Percentiles rank a stretch among this genome's conserved stretches.
These are phyloP conservation scores for Chytriomyces confervae DNA, from an alignment of 192 early-diverging fungal genomes.

Conservation along the genomic window DNA sequence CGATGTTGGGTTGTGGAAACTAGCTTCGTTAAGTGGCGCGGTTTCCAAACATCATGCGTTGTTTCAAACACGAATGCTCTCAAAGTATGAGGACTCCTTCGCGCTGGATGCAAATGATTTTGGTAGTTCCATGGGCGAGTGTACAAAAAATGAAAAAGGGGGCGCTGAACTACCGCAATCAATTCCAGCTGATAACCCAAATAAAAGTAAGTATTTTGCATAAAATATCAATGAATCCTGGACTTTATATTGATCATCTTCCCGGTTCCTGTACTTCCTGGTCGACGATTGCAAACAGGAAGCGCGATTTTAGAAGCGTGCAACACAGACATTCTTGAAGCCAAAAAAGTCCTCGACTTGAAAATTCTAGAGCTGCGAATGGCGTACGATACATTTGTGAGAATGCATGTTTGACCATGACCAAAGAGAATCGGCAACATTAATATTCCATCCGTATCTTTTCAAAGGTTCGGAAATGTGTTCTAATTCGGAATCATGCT, in stretches of 20 bases:
- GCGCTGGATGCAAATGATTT: too few species aligned
- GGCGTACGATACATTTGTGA: constrained; percentile 4
- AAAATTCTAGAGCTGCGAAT: background rate
- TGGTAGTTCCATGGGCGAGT: too few species aligned
- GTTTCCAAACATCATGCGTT: too few species aligned
- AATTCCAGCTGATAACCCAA: background rate
- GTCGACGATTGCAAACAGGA: too few species aligned
- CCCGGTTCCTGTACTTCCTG: too few species aligned
- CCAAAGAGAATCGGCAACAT: too few species aligned
- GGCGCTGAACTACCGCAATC: background rate
- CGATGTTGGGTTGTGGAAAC: too few species aligned
- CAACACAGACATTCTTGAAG: background rate
- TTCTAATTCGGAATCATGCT: background rate
- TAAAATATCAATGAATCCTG: background rate
- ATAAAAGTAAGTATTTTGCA: constrained; percentile 6
- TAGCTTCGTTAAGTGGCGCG: too few species aligned
- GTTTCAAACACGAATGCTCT: too few species aligned
- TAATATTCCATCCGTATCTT: background rate
- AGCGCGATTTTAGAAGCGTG: background rate
- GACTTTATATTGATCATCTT: too few species aligned
- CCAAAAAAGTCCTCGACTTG: background rate
- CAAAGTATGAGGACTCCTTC: too few species aligned
- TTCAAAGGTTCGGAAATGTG: background rate
- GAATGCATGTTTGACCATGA: background rate
- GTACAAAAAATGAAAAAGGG: too few species aligned